Evolutionary conservation across 2,329 filamentous ascomycete genomes (phyloP), one percentile per base, ranked within the genome.

Genomic region (Periconia macrospinosa): DNA sequence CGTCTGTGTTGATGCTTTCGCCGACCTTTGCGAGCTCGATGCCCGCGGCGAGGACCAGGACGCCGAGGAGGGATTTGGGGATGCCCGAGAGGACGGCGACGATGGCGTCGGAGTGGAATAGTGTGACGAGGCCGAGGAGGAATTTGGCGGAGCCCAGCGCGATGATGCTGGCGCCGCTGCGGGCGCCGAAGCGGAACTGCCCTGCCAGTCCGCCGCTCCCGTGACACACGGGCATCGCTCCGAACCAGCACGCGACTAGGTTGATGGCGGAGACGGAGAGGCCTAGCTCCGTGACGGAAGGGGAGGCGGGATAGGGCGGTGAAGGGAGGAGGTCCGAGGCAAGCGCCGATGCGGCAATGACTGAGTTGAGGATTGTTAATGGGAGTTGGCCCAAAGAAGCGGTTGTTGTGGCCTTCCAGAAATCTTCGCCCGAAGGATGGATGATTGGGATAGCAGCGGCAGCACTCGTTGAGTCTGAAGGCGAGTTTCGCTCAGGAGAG

Each of bases 151-250:
- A 44, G 0, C 93, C 93, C 0, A 97, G 83, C 20, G 96, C 70
- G 49, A 97, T 85, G 56, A 97, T 83, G 62, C 88, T 92, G 0
- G 91, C 86, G 10, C 93, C 93, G 54, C 90, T 95, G 45, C 93
- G 86, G 5, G 93, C 92, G 0, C 93, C 93, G 62, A 97, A 97
- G 5, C 91, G 86, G 71, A 91, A 91, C 71, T 97, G 93, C 0
- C 89, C 94, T 6, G 94, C 94, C 0, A 97, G 79, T 0, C 93
- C 93, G 2, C 93, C 93, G 0, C 91, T 91, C 6, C 93, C 93
- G 70, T 97, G 94, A 68, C 94, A 97, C 3, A 94, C 86, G 2
- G 93, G 94, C 94, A 97, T 97, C 6, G 89, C 89, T 45, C 92
- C 92, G 65, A 96, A 95, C 90, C 91, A 96, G 65, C 90, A 92